Evolutionary conservation across 2,329 filamentous ascomycete genomes (phyloP), one percentile per base, ranked within the genome.

Genomic region (Diaporthe caulivora): DNA sequence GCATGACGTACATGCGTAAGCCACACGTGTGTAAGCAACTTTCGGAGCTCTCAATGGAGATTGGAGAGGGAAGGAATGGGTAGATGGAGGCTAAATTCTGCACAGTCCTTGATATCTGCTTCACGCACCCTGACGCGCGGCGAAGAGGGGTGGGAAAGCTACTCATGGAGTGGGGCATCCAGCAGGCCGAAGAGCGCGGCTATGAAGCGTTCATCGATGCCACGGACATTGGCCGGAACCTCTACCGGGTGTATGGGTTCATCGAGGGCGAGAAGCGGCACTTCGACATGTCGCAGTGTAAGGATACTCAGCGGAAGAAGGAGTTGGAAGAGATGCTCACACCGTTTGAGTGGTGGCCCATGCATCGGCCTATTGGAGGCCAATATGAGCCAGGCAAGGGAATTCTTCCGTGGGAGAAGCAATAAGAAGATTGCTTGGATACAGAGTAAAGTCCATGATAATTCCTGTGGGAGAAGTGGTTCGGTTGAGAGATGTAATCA

Each of bases 341-440:
- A n/a, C 68, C 68, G 9, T 70, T 70, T 42, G 54, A 70, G 54
- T 70, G 68, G 68, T 70, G 68, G 68, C 68, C 68, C n/a, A 70
- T 70, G 68, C 31, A 62, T 51, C 54, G 68, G 10, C 68, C 68
- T 13, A 54, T 60, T 42, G 29, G 54, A 40, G 68, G 68, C 42
- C 37, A 58, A 8, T 70, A 58, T 53, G 54, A 70, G 68, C 54
- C 68, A 29, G 68, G 68, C 34, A 58, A 60, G 54, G 68, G 31
- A 51, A 15, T 58, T 26, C 55, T 60, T 29, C 54, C 68, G 18
- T 62, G 68, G 68, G 68, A 70, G 47, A 67, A 53, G 34, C 31
- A 67, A 21, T 53, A n/a, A 53, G 62, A 26, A 34, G 21, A 29
- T 37, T 5, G 5, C 9, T 21, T 9, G 26, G 18, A 65, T 37